Evolutionary conservation across 768 basidiomycete genomes (phyloP), one percentile per base, ranked within the genome.

Genomic region (Psilocybe subaeruginosa): DNA sequence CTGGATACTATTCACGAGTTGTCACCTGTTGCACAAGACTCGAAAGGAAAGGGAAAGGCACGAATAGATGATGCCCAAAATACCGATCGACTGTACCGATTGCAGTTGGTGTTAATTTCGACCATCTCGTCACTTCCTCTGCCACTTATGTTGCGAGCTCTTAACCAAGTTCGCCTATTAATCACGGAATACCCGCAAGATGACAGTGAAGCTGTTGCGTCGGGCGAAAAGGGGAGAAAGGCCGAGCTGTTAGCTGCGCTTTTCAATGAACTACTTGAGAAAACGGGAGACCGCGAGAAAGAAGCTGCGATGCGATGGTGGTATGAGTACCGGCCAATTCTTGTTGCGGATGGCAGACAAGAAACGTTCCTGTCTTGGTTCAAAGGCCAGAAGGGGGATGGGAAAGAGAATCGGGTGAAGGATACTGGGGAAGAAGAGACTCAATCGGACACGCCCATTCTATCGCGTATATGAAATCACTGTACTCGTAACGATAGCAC

Each of bases 271-370:
- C 81, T 93, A 35, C 72, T 84, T 66, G 84, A 86, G 68, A 80
- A 77, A 46, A 82, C 89, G 2, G 89, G 87, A 12, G 90, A 92
- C 69, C 77, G 77, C 46, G 89, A 90, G 76, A 91, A 88, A 74
- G 85, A 84, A 69, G 79, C 79, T 62, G 85, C 75, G 45, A 81
- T 93, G 73, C 76, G 73, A 48, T 93, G 92, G 92, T 93, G 92
- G 92, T 81, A 85, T 69, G 78, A 82, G 58, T 74, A 83, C 64
- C 68, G 71, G 56, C 54, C 61, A 19, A 54, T 17, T 9, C 60
- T 74, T 39, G 47, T 70, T 49, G 60, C 60, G 49, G 64, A 45
- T 53, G 61, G 52, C 39, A 47, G 50, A 23, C 52, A 41, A n/a
- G 54, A 37, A 43, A 53, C 35, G 35, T 33, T 52, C 41, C 39